Base-by-base conservation (phyloP, 108 stramenopile genomes). In the Cafeteria roenbergensis region DNA sequence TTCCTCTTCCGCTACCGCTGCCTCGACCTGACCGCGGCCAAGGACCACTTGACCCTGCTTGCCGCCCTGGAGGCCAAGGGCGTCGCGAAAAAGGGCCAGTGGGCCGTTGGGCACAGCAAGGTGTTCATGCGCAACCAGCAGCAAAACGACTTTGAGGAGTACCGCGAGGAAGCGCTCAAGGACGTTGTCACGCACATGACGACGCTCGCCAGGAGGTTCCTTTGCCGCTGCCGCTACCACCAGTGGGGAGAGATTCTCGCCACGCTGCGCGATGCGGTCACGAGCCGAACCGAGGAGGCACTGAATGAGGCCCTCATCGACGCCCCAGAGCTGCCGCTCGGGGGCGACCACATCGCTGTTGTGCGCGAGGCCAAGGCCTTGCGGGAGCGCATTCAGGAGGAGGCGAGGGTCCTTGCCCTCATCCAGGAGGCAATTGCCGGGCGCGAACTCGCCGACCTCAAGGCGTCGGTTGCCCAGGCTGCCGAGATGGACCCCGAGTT, bases 121-220 rank as follows among this genome's bases (percentile, higher is more conserved):
- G 54, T 84, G 28, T 81, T 84, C 73, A 82, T 84, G 80, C 69
- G 76, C 65, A 77, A 79, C 32, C 61, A 38, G 25, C 78, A 80
- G 62, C 70, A 74, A 27, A 52, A 59, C 29, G 75, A 74, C 26
- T 69, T 84, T 27, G 83, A 84, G 56, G 55, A 67, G 8, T 74
- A 73, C 14, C 68, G 83, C 32, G 83, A 84, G 36, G 51, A 68
- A 32, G 65, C 81, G 25, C 62, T 77, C 30, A 38, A 42, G 27
- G 61, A 30, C 31, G 33, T 64, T 25, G 71, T 75, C 28, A 36
- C 62, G 24, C 24, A 38, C 12, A n/a, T 73, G 31, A 72, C 73
- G 37, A 57, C 20, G 28, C 9, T 50, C 26, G 64, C 38, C 29
- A 33, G 78, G 21, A 26, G 71, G 25, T 60, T 61, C 42, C 30